Percentiles rank a stretch among this genome's conserved stretches.
phyloP scores from a whole-genome alignment of 2,329 filamentous ascomycete genomes.

The Cladosporium sp. region DNA sequence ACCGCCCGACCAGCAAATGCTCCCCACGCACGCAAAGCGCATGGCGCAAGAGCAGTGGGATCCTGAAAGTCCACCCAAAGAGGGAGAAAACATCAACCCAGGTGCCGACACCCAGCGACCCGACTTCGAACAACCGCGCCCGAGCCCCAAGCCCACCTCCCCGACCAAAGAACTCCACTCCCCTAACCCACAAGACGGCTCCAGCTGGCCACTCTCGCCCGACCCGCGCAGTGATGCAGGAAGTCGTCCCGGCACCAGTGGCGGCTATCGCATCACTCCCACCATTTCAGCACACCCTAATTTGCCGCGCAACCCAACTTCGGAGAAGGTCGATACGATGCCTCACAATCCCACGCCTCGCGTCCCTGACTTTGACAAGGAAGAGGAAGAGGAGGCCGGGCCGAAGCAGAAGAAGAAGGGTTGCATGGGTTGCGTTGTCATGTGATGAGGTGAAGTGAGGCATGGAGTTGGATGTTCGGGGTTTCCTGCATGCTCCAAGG shows the following conservation, averaged over 20 bases:
- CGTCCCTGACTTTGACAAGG: conserved; percentile 53
- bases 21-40: conserved; percentile 87
- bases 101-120: background rate
- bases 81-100: background rate
- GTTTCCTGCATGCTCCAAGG: too few relatives aligned
- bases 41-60: conserved; percentile 96
- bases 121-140: conserved; percentile 3
- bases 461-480: too few relatives aligned
- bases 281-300: conserved; percentile 32
- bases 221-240: conserved; percentile 22
- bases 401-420: conserved; percentile 55
- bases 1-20: conserved; percentile 89
- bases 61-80: conserved; percentile 69
- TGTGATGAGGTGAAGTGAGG: conserved; percentile 59
- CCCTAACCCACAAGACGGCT: conserved; percentile 12
- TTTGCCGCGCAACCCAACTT: conserved; percentile 19
- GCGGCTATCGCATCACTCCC: conserved; percentile 46
- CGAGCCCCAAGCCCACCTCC: conserved; percentile 26
- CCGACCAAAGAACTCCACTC: conserved; percentile 18
- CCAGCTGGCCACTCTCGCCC: conserved; percentile 25
- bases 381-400: conserved; percentile 39
- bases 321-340: conserved; percentile 16
- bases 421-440: conserved; percentile 70
- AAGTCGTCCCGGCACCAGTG: conserved; percentile 39
- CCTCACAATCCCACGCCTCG: conserved; percentile 42